Evolutionary conservation across 805 yeast genomes (phyloP), one percentile per base, ranked within the genome.

Genomic region (Myxozyma lipomycoides): DNA sequence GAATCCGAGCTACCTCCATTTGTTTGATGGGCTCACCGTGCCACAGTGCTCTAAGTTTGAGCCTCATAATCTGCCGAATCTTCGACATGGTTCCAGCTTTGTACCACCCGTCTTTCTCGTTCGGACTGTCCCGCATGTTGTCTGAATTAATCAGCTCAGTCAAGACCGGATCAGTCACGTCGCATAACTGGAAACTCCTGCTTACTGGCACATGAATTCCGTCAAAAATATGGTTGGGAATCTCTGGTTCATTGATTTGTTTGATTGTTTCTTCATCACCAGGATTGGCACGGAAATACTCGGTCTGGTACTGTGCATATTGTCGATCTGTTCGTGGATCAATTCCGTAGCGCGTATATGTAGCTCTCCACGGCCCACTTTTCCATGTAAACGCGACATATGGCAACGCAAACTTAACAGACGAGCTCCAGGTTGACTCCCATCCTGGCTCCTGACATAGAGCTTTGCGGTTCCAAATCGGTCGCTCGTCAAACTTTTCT

Each of bases 281-380:
- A 5, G 46, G 46, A 2, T 71, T 66, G 4, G 79, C 71, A 34
- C 89, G 77, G 69, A 90, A 93, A 48, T 86, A 83, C 67, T 90
- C 97, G 19, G 90, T 83, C 69, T 93, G 98, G 64, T 80, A 88
- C 30, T 67, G 67, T 52, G 86, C 82, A 59, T 73, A 82, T 10
- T 71, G 64, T 1, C 69, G 61, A 42, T 83, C 80, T 1, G 67
- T 60, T 38, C 78, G 70, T 0, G 98, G 97, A 67, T 91, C 86
- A 36, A 82, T 73, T 0, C 96, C 97, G 59, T 82, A 80, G 58
- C 72, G 77, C 40, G 89, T 81, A 64, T 84, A 88, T 9, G 93
- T 79, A 52, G 87, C 88, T 61, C 98, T 76, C 95, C 96, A 93
- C 0, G 98, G 98, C 0, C 98, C 98, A 62, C 84, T 85, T 34